Evolutionary conservation across 2,329 filamentous ascomycete species (phyloP), one percentile per base, ranked within the genome.

Genomic region (Claviceps sp.): DNA sequence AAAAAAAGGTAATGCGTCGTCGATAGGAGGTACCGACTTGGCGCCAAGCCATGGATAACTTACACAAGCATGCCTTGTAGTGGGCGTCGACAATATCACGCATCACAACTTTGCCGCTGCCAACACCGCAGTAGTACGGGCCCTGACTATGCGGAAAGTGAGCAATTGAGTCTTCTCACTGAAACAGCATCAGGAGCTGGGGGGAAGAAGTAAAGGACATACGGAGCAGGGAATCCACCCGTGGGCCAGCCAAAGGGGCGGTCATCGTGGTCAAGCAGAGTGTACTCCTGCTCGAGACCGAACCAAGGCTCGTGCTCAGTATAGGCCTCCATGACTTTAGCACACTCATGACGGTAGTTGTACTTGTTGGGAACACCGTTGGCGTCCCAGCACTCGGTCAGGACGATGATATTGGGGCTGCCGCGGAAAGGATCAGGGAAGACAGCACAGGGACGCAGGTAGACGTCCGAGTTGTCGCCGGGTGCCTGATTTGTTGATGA

Each of bases 231-330:
- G 84, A 84, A 95, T 65, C 88, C 88, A 65, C 84, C 83, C 71
- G 56, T 39, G 57, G 69, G 70, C 69, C 69, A 71, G 74, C 93
- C 93, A 65, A 89, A 96, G 51, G 93, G 93, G 73, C 88, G 85
- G 70, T 89, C 86, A 61, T 84, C 80, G 60, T 82, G 73, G 65
- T 91, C 90, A 61, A 97, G 64, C 13, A 71, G 62, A 8, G 69
- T 97, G 80, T 97, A 97, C 72, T 97, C 91, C 69, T 97, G 91
- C 70, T 95, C 91, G 17, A 98, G 83, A 72, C 93, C 93, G 72
- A 97, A 98, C 93, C 91, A 97, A 66, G 93, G 90, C 68, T 86
- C 78, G 63, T 91, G 84, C 53, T 82, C 76, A 68, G 83, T 83
- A 71, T 96, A 83, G 57, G 83, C 79, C 71, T 93, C 82, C 88